These are phyloP conservation scores for Conticribra weissflogii DNA, from an alignment of 108 stramenopile genomes.

Conservation along the genomic window DNA sequence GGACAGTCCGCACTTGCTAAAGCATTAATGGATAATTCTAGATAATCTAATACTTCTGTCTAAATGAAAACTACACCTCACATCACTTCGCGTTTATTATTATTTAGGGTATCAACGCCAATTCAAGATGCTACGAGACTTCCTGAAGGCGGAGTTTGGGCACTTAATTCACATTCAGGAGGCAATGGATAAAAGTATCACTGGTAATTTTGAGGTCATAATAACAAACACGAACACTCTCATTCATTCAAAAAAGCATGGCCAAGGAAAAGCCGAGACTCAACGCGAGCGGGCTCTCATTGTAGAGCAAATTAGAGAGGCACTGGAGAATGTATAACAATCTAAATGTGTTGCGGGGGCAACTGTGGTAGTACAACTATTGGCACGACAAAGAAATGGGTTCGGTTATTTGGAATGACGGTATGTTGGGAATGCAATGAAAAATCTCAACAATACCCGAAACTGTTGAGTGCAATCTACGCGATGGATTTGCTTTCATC, in stretches of 20 bases:
- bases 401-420: not conserved
- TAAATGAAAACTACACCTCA: not conserved
- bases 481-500: too few relatives aligned
- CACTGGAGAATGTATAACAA: constrained; percentile 34
- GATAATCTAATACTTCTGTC: too few relatives aligned
- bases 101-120: constrained; percentile 31
- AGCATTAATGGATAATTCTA: too few relatives aligned
- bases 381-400: not conserved
- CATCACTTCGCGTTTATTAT: not conserved
- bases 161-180: constrained; percentile 40
- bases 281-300: constrained; percentile 28
- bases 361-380: too few relatives aligned
- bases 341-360: not conserved
- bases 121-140: constrained; percentile 26
- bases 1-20: too few relatives aligned
- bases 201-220: constrained; percentile 61
- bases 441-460: too few relatives aligned
- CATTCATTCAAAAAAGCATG: constrained; percentile 58
- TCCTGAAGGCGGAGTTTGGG: constrained; percentile 37
- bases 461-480: too few relatives aligned
- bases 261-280: constrained; percentile 37
- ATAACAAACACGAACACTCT: constrained; percentile 42
- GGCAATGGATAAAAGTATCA: constrained; percentile 48
- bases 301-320: constrained; percentile 44
- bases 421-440: not conserved